Percentiles rank a stretch among this genome's conserved stretches.
Conservation (phyloP, 2,329 filamentous ascomycete genomes). For the Hymenoscyphus scutula region DNA sequence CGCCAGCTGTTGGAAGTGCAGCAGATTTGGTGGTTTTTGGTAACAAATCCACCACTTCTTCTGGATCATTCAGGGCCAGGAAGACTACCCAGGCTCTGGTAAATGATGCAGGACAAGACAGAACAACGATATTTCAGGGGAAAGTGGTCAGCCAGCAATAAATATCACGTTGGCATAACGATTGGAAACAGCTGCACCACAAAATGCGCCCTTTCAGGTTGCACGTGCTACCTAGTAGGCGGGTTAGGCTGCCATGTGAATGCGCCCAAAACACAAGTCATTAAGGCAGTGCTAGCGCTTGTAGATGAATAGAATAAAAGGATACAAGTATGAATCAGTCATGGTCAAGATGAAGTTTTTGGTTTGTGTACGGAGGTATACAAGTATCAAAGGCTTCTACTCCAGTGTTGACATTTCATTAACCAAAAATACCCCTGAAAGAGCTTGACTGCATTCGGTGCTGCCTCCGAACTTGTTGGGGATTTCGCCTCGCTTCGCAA, state of each 20-base stretch:
- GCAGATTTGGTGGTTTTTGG: constrained; percentile 35
- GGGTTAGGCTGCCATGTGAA: too few relatives aligned
- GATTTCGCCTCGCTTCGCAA: not conserved
- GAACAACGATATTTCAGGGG: constrained; percentile 30
- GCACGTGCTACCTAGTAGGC: too few relatives aligned
- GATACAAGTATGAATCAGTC: not conserved
- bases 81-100: constrained; percentile 33
- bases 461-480: not conserved
- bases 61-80: constrained; percentile 26
- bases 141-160: constrained; percentile 22
- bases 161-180: not conserved
- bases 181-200: too few relatives aligned
- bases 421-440: not conserved
- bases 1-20: constrained; percentile 26
- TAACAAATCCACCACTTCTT: constrained; percentile 14
- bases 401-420: too few relatives aligned
- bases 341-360: not conserved
- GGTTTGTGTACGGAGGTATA: too few relatives aligned
- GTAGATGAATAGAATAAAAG: not conserved
- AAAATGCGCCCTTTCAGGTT: not conserved
- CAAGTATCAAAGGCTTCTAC: not conserved
- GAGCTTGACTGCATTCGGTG: not conserved
- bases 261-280: constrained; percentile 3
- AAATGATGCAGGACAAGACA: constrained; percentile 31
- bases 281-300: not conserved